These are phyloP conservation scores for Fistulifera pelliculosa DNA, from an alignment of 108 stramenopile genomes.

Conservation along the genomic window DNA sequence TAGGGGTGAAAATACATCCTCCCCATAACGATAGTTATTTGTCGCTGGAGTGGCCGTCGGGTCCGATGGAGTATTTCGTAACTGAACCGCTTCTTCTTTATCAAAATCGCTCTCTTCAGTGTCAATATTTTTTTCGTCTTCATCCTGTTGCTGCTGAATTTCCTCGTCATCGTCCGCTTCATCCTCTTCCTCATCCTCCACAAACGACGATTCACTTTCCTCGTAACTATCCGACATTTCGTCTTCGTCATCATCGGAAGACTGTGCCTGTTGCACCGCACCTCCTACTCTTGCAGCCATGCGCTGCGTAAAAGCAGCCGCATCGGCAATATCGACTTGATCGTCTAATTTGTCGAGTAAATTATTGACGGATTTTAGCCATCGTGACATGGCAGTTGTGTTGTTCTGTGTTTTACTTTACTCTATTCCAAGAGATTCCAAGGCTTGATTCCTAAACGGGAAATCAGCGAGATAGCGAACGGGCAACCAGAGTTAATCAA, in stretches of 20 bases:
- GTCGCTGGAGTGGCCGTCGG: too few species aligned
- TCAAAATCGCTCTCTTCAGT: background rate
- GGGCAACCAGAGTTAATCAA: too few species aligned
- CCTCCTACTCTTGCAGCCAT: background rate
- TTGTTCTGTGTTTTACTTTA: too few species aligned
- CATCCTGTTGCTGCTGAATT: background rate
- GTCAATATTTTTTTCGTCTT: background rate
- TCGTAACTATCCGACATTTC: constrained; percentile 6
- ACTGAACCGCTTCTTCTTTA: too few species aligned
- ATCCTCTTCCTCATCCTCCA: constrained; percentile 14
- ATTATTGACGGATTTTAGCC: constrained; percentile 68
- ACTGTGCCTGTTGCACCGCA: background rate
- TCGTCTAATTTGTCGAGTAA: constrained; percentile 74
- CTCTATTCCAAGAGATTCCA: too few species aligned
- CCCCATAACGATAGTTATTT: too few species aligned
- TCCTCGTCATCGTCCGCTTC: too few species aligned
- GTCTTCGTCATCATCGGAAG: constrained; percentile 8
- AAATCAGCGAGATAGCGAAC: too few species aligned
- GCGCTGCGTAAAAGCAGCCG: background rate
- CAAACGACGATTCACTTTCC: background rate
- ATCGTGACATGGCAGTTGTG: constrained; percentile 48
- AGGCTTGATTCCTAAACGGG: too few species aligned
- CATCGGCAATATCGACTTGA: constrained; percentile 50
- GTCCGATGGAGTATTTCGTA: too few species aligned
- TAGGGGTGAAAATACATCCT: too few species aligned